Base-by-base conservation (phyloP, 208 protist species). In the Acanthamoeba sp. region DNA sequence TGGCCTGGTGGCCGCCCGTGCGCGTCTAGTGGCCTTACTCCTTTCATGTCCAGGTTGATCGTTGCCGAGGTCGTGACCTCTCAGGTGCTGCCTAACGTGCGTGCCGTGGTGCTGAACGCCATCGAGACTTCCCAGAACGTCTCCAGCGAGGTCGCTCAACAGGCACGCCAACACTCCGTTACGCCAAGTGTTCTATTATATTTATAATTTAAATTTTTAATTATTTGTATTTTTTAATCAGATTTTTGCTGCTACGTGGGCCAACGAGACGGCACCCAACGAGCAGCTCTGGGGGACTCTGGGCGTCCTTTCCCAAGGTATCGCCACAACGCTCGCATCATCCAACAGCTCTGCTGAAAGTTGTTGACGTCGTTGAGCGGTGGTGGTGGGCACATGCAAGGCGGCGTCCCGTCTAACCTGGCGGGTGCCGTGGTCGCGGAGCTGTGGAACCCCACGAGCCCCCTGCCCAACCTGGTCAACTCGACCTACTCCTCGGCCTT, bases 381-480 rank as follows among this genome's bases (percentile, higher is more conserved):
- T n/a, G n/a, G n/a, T n/a, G 20, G 64, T 87, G 9, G 55, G 7
- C 42, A 59, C 82, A 89, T 59, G 14, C 10, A 12, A 89, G 48
- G 14, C 4, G 48, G 55, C 38, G 16, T 34, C 18, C 34, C 84
- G 24, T 90, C 84, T 27, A 59, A 90, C 29, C 12, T 90, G 10
- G 62, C 84, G 57, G 84, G 34, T 38, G 84, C 1, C 1, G 29
- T 24, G 10, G 84, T 69, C 14, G 12, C 2, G 3, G 16, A 2
- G n/a, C 32, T 90, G 14, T 90, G 84, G 84, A 29, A 62, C 84
- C 18, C 57, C 48, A 9, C n/a, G 22, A 90, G 84, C 32, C 55
- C 55, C 7, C 57, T 90, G 12, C 84, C 84, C 52, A 90, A 90
- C 34, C 57, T 90, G 10, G 84, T 90, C 84, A 90, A 90, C 38